phyloP scores from a whole-genome alignment of 495 filamentous ascomycete genomes.

The Xylaria telfairii region DNA sequence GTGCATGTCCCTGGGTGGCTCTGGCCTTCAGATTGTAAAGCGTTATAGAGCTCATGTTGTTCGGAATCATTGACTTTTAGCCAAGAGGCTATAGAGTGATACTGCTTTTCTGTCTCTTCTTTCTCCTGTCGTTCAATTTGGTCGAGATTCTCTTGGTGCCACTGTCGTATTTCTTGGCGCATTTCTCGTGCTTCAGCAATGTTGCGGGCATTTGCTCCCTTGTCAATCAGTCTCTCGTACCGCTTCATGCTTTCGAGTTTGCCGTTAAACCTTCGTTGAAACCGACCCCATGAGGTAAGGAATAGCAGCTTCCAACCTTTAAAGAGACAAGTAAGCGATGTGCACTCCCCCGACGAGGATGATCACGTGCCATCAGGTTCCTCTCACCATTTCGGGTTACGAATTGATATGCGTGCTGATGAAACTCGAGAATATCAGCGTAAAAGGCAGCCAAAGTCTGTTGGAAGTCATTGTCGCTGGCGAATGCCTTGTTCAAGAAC shows the following conservation, averaged over 20 bases:
- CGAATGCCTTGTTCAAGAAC: neutral
- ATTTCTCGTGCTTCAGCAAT: neutral
- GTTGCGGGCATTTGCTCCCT: neutral
- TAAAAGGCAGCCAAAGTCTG: slow-evolving; percentile 1
- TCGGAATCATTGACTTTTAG: neutral
- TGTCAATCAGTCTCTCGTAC: neutral
- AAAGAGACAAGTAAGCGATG: neutral
- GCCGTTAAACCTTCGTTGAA: neutral
- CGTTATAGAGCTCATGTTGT: neutral
- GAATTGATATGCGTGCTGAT: neutral
- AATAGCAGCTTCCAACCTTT: neutral
- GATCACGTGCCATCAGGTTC: too few relatives aligned
- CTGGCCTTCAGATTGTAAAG: neutral
- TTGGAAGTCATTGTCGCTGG: neutral
- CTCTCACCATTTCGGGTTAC: neutral
- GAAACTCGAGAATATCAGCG: neutral
- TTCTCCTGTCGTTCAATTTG: neutral
- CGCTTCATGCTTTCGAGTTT: neutral
- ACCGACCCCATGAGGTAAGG: neutral
- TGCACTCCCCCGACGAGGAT: neutral
- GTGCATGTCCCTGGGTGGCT: neutral
- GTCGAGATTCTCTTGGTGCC: neutral
- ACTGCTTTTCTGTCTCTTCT: neutral
- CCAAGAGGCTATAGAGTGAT: neutral
- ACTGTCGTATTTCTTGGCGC: neutral